A percentile compares a stretch with the other conserved stretches of the same genome.
Conservation (phyloP, 495 filamentous ascomycete species). For the Hyaloscypha bicolor region DNA sequence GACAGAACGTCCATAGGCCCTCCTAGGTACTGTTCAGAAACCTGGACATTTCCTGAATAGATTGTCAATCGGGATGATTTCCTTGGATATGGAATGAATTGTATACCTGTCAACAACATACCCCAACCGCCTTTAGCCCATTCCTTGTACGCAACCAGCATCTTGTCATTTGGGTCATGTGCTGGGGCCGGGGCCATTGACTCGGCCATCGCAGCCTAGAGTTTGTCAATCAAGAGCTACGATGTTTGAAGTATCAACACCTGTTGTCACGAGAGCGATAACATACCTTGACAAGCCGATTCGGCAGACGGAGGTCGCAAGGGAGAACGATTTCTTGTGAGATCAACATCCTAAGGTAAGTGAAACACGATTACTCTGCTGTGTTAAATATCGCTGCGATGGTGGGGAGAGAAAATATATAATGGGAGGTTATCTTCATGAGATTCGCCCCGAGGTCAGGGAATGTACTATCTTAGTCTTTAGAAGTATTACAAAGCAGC, state of each 20-base stretch:
- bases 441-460: background rate
- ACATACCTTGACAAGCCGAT: conserved; percentile 54
- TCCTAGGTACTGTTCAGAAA: conserved; percentile 52
- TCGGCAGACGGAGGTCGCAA: conserved; percentile 53
- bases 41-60: conserved; percentile 52
- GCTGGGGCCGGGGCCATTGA: conserved; percentile 47
- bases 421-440: background rate
- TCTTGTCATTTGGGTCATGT: conserved; percentile 55
- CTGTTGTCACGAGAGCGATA: background rate
- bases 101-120: conserved; percentile 48
- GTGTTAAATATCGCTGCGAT: background rate
- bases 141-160: conserved; percentile 45
- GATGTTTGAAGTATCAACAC: background rate
- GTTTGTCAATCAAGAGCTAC: conserved; percentile 12
- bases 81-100: conserved; percentile 32
- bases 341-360: conserved; percentile 28
- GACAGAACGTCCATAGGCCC: conserved; percentile 38
- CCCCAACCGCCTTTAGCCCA: conserved; percentile 59
- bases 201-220: conserved; percentile 54
- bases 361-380: background rate
- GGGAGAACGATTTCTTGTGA: conserved; percentile 50
- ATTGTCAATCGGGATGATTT: conserved; percentile 30
- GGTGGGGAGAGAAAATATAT: background rate
- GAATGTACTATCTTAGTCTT: background rate
- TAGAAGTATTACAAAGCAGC: background rate